Evolutionary conservation across 176 grass and related monocot species (phyloP).

Genomic region (Phoenix roebelenii): DNA sequence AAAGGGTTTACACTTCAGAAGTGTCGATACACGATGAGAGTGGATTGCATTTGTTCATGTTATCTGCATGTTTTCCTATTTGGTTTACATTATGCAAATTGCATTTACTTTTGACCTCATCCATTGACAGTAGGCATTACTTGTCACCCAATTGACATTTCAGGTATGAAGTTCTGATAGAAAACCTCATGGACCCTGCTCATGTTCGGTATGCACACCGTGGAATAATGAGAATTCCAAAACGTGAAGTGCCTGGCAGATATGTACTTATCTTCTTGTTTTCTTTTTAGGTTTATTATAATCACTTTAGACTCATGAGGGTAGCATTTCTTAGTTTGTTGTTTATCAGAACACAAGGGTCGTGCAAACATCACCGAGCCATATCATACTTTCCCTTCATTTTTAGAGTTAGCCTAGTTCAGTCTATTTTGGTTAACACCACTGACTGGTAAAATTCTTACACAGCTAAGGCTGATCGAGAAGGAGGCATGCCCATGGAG

Average conservation of each 20-base stretch:
- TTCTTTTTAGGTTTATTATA: not conserved
- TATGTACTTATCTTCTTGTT: conserved; percentile 27
- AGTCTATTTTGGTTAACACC: not conserved
- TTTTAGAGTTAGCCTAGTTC: too few relatives aligned
- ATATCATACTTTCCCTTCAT: too few relatives aligned
- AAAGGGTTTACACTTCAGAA: too few relatives aligned
- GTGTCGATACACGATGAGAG: too few relatives aligned
- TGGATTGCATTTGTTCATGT: too few relatives aligned
- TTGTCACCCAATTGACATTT: conserved; percentile 3
- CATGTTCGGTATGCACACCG: conserved; percentile 72
- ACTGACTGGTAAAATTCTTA: conserved; percentile 14
- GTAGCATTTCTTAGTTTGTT: not conserved
- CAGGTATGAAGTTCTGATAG: conserved; percentile 70
- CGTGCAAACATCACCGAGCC: too few relatives aligned
- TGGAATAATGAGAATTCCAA: conserved; percentile 39
- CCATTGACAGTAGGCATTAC: not conserved
- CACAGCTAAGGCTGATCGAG: conserved; percentile 59
- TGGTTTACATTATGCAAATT: not conserved
- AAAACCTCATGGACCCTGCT: conserved; percentile 86
- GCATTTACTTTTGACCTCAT: conserved; percentile 6
- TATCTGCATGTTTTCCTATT: not conserved
- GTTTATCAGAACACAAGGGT: not conserved
- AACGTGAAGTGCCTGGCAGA: conserved; percentile 54
- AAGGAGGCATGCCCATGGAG: conserved; percentile 52
- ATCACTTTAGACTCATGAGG: too few relatives aligned